These are phyloP conservation scores for Hypomontagnella submonticulosa DNA, from an alignment of 495 filamentous ascomycete species.

Conservation along the genomic window DNA sequence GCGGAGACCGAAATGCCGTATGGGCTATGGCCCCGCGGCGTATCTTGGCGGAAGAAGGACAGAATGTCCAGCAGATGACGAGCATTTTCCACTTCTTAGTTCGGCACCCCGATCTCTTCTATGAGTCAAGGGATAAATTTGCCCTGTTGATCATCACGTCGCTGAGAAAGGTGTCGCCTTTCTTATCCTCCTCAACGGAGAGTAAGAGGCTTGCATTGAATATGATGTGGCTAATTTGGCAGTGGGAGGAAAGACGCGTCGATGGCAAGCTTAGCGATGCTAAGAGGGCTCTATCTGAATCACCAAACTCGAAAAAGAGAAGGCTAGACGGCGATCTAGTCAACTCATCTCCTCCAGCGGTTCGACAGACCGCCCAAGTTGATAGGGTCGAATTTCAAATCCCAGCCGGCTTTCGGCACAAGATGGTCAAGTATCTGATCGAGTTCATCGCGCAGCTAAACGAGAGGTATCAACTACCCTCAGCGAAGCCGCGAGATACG, in stretches of 20 bases:
- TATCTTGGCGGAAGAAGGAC: conserved; percentile 94
- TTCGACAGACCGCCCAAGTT: conserved; percentile 53
- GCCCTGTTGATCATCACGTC: conserved; percentile 88
- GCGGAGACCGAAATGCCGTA: conserved; percentile 63
- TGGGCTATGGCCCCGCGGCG: conserved; percentile 94
- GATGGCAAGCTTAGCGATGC: conserved; percentile 60
- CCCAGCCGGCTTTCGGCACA: conserved; percentile 69
- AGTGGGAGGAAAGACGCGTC: conserved; percentile 88
- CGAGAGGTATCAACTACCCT: conserved; percentile 80
- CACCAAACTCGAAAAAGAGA: conserved; percentile 78
- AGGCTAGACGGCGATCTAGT: conserved; percentile 69
- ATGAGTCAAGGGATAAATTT: conserved; percentile 92
- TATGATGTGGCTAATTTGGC: conserved; percentile 87
- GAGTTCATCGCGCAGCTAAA: conserved; percentile 91
- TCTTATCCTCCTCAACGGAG: conserved; percentile 88
- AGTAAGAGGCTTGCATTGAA: conserved; percentile 91
- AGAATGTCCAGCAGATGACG: conserved; percentile 94
- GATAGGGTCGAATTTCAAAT: conserved; percentile 77
- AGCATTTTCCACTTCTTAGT: conserved; percentile 98
- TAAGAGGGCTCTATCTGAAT: conserved; percentile 66
- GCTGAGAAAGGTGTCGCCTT: conserved; percentile 85
- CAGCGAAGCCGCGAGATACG: conserved; percentile 70
- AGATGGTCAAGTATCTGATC: conserved; percentile 91
- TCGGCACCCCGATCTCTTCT: conserved; percentile 90
- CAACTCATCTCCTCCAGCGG: conserved; percentile 60